Conservation (phyloP, 2,329 filamentous ascomycete species). For the Colletotrichum magnum region DNA sequence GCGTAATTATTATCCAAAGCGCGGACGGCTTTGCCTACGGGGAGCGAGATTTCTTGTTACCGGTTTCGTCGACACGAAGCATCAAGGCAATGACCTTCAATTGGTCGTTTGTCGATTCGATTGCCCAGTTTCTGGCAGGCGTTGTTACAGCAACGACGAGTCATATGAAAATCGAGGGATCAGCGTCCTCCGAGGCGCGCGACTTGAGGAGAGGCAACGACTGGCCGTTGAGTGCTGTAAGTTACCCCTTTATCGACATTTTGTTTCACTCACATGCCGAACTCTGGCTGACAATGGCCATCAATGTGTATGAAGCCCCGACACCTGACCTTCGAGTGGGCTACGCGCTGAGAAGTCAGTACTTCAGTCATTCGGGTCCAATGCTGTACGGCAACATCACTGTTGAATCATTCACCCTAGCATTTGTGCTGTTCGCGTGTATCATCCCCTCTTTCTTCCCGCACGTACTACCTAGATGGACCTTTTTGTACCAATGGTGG, state of each 20-base stretch:
- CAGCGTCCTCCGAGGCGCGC: not conserved
- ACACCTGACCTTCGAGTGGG: not conserved
- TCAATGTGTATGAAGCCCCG: not conserved
- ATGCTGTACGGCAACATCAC: too few species aligned
- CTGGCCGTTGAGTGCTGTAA: not conserved
- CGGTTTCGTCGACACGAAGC: not conserved
- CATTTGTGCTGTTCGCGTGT: too few species aligned
- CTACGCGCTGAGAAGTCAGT: not conserved
- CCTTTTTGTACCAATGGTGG: too few species aligned
- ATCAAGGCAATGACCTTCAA: not conserved
- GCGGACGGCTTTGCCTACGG: not conserved
- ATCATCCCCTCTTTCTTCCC: too few species aligned
- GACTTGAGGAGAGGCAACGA: not conserved
- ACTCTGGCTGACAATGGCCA: not conserved
- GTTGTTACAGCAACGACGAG: not conserved
- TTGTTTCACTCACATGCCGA: too few species aligned
- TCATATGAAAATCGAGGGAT: not conserved
- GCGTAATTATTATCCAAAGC: too few species aligned
- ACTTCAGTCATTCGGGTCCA: not conserved
- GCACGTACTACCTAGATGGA: too few species aligned
- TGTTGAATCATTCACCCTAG: too few species aligned
- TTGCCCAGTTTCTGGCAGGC: not conserved
- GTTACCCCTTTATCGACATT: not conserved
- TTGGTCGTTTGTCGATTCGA: not conserved
- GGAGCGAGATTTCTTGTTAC: not conserved